Percentiles rank a stretch among this genome's conserved stretches.
phyloP scores from a whole-genome alignment of 2,329 filamentous ascomycete genomes.

The Colletotrichum sp. region DNA sequence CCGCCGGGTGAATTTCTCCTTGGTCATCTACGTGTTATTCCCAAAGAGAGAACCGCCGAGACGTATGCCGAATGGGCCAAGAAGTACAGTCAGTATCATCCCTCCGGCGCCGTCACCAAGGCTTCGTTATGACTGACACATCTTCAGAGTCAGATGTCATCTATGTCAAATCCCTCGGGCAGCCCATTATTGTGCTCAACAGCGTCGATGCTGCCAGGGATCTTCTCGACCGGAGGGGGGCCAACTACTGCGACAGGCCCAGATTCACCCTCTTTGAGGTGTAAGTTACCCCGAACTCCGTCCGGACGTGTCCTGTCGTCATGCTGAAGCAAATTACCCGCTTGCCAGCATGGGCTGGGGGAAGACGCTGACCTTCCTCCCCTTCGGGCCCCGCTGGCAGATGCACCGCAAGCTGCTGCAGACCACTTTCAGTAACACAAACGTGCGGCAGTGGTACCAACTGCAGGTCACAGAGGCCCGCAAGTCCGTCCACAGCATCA shows the following conservation, averaged over 20 bases:
- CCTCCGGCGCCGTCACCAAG: not conserved
- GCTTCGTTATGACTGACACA: not conserved
- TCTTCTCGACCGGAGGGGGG: conserved; percentile 49
- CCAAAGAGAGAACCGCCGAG: conserved; percentile 16
- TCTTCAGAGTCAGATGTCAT: conserved; percentile 32
- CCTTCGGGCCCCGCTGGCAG: conserved; percentile 45
- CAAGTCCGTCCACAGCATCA: conserved; percentile 29
- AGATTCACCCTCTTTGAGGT: conserved; percentile 47
- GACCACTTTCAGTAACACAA: conserved; percentile 43
- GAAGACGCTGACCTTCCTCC: conserved; percentile 49
- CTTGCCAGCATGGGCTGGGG: conserved; percentile 47
- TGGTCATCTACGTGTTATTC: conserved; percentile 43
- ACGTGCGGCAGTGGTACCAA: conserved; percentile 34
- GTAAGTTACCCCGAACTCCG: not conserved
- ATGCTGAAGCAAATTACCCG: not conserved
- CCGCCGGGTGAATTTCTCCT: conserved; percentile 33
- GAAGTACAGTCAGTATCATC: conserved; percentile 60
- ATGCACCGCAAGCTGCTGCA: conserved; percentile 50
- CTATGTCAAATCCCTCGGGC: conserved; percentile 33
- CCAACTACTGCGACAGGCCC: conserved; percentile 49
- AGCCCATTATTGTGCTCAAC: conserved; percentile 47
- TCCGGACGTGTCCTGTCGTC: not conserved
- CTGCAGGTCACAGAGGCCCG: conserved; percentile 36
- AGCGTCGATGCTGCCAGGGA: conserved; percentile 45
- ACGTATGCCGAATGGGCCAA: conserved; percentile 22